phyloP scores from a whole-genome alignment of 164 flowering plant species.

The Umbellularia californica region DNA sequence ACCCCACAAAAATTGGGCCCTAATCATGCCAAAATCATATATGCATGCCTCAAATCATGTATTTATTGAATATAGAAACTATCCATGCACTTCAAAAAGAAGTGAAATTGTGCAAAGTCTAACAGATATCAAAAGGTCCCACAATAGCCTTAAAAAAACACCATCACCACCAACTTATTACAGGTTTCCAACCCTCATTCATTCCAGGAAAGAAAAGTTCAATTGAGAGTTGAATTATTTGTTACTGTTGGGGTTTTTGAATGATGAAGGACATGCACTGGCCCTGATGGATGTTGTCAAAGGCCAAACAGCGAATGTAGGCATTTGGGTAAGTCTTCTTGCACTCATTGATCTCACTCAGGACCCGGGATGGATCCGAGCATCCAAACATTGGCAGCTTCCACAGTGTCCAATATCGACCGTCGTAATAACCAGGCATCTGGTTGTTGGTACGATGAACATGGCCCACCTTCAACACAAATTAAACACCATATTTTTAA shows the following conservation, averaged over 20 bases:
- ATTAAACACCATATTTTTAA: too few species aligned
- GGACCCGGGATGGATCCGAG: conserved; percentile 52
- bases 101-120: too few species aligned
- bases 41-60: too few species aligned
- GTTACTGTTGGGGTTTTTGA: conserved; percentile 43
- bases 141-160: too few species aligned
- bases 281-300: conserved; percentile 44
- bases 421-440: conserved; percentile 79
- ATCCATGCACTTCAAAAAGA: too few species aligned
- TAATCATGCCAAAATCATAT: too few species aligned
- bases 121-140: too few species aligned
- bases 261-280: conserved; percentile 76
- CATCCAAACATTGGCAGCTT: conserved; percentile 84
- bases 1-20: too few species aligned
- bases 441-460: conserved; percentile 48
- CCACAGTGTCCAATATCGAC: conserved; percentile 79
- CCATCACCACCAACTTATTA: not conserved
- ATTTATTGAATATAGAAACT: too few species aligned
- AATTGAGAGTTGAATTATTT: too few species aligned
- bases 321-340: conserved; percentile 64
- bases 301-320: conserved; percentile 64
- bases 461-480: conserved; percentile 35
- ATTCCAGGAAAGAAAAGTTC: too few species aligned
- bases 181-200: not conserved
- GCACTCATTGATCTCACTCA: conserved; percentile 58